Evolutionary conservation across 2,329 filamentous ascomycete species (phyloP).

Genomic region (Talaromyces funiculosus): DNA sequence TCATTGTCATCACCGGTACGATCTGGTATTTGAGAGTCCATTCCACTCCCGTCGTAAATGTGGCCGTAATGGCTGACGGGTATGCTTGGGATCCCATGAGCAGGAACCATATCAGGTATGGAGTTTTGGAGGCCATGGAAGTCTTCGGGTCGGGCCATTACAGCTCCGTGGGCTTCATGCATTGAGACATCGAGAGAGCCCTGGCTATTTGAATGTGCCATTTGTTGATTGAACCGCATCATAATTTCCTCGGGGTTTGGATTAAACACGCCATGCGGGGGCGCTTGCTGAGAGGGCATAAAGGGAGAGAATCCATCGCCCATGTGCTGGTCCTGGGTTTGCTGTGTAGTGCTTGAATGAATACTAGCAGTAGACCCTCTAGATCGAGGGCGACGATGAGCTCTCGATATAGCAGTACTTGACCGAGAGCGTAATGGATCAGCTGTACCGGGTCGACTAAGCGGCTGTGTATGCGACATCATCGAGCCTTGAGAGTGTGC

Average conservation of each 20-base stretch:
- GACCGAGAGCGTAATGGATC: slow-evolving; percentile 39
- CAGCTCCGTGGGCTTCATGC: slow-evolving; percentile 32
- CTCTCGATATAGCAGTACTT: slow-evolving; percentile 35
- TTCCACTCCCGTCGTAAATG: slow-evolving; percentile 36
- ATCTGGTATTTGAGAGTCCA: slow-evolving; percentile 39
- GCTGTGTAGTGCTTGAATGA: slow-evolving; percentile 43
- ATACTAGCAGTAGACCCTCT: slow-evolving; percentile 44
- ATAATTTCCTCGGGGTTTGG: slow-evolving; percentile 42
- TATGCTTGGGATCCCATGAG: slow-evolving; percentile 27
- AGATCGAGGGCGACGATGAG: slow-evolving; percentile 39
- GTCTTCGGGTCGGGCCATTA: slow-evolving; percentile 34
- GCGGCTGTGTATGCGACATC: slow-evolving; percentile 34
- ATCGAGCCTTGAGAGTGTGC: slow-evolving; percentile 34
- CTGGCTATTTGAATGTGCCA: slow-evolving; percentile 33
- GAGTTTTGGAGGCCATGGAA: slow-evolving; percentile 34
- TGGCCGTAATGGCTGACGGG: slow-evolving; percentile 33
- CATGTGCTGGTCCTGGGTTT: slow-evolving; percentile 39
- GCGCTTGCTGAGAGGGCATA: slow-evolving; percentile 29
- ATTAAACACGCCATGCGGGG: slow-evolving; percentile 33
- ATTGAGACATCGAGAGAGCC: slow-evolving; percentile 33
- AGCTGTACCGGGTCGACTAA: slow-evolving; percentile 37
- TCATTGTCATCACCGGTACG: slow-evolving; percentile 39
- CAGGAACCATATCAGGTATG: slow-evolving; percentile 27
- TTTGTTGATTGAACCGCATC: slow-evolving; percentile 40
- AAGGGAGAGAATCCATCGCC: slow-evolving; percentile 36